Percentiles rank a stretch among this genome's conserved stretches.
phyloP scores from a whole-genome alignment of 345 rosid genomes.

The Bruguiera parviflora region DNA sequence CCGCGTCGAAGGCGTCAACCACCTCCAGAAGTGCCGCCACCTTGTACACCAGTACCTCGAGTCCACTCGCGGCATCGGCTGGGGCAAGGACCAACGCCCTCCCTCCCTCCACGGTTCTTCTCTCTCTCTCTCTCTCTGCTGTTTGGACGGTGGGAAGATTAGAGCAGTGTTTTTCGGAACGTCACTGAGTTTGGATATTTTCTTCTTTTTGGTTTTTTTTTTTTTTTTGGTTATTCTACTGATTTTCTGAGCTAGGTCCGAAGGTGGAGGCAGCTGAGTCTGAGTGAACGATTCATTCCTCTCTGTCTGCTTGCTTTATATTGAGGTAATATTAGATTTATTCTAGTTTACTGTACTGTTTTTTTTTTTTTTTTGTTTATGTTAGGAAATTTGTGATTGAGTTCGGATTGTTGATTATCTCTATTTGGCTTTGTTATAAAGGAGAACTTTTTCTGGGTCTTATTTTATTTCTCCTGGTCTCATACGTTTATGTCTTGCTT shows the following conservation, averaged over 20 bases:
- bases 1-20: slow-evolving; percentile 95
- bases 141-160: not conserved
- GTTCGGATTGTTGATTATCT: not conserved
- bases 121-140: not conserved
- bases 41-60: slow-evolving; percentile 91
- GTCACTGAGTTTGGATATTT: not conserved
- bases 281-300: slow-evolving; percentile 24
- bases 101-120: slow-evolving; percentile 71
- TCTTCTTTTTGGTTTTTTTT: not conserved
- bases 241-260: slow-evolving; percentile 40
- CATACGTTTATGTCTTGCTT: no score
- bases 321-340: not conserved
- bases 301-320: slow-evolving; percentile 8
- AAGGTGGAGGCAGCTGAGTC: slow-evolving; percentile 52
- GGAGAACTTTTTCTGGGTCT: no score
- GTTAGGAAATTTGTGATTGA: not conserved
- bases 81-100: slow-evolving; percentile 99
- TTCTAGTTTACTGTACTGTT: not conserved
- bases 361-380: not conserved
- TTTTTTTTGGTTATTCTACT: not conserved
- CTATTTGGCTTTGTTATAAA: not conserved
- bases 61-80: slow-evolving; percentile 95
- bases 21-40: slow-evolving; percentile 94
- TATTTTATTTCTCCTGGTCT: no score
- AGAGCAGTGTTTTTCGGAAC: not conserved